Percentiles rank a stretch among this genome's conserved stretches.
Conservation (phyloP, 1,284 basidiomycete species). For the Ustilago vetiveriae region DNA sequence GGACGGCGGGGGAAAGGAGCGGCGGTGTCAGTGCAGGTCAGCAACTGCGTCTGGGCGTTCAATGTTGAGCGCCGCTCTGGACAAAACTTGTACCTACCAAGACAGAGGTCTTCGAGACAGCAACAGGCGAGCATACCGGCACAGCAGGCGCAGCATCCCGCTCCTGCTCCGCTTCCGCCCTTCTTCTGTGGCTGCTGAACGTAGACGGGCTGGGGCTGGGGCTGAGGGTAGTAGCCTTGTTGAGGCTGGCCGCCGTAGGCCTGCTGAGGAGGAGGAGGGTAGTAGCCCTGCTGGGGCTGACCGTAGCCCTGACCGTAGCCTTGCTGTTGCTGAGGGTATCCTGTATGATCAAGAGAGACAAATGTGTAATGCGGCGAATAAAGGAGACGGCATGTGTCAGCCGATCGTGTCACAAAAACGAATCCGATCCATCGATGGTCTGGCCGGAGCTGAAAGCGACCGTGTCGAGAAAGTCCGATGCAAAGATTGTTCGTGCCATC, state of each 20-base stretch:
- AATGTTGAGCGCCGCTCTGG: too few relatives aligned
- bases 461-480: too few relatives aligned
- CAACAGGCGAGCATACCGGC: constrained; percentile 56
- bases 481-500: too few relatives aligned
- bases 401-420: too few relatives aligned
- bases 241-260: constrained; percentile 53
- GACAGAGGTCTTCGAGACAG: constrained; percentile 56
- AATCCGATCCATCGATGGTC: too few relatives aligned
- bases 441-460: too few relatives aligned
- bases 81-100: constrained; percentile 17
- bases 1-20: neutral
- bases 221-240: constrained; percentile 51
- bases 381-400: too few relatives aligned
- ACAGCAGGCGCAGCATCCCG: constrained; percentile 51
- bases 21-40: too few relatives aligned
- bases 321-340: constrained; percentile 45
- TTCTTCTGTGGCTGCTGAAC: constrained; percentile 51
- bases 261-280: constrained; percentile 56
- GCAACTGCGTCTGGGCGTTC: too few relatives aligned
- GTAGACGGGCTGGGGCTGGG: constrained; percentile 55
- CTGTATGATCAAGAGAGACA: constrained; percentile 4
- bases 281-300: constrained; percentile 45
- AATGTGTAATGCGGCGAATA: too few relatives aligned
- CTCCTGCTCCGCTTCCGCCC: constrained; percentile 24
- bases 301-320: constrained; percentile 38